Conservation (phyloP, 2,329 filamentous ascomycete genomes). For the Ophiosphaerella narmari region DNA sequence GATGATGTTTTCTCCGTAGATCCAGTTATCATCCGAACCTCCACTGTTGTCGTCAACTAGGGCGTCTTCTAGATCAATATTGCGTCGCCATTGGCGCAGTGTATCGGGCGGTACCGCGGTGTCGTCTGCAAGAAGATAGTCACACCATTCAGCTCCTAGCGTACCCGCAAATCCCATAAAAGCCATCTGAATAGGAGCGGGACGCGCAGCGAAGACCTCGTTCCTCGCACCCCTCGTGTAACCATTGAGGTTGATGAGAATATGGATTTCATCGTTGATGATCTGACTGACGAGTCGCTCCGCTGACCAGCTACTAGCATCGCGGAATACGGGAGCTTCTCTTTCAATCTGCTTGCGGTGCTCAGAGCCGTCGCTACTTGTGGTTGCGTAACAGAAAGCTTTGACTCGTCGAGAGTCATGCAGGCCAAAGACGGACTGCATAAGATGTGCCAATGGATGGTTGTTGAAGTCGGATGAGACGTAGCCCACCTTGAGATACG, state of each 20-base stretch:
- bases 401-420: constrained; percentile 75
- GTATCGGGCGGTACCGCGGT: constrained; percentile 84
- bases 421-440: constrained; percentile 98
- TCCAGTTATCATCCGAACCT: constrained; percentile 76
- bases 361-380: constrained; percentile 82
- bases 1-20: constrained; percentile 96
- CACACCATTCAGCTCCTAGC: constrained; percentile 95
- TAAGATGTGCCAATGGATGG: constrained; percentile 91
- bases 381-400: constrained; percentile 95
- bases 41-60: constrained; percentile 67
- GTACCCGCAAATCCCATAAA: constrained; percentile 99
- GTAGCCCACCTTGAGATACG: constrained; percentile 89
- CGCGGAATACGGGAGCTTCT: constrained; percentile 88
- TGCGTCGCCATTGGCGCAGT: constrained; percentile 77
- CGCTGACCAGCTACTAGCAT: constrained; percentile 84
- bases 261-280: constrained; percentile 84
- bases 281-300: constrained; percentile 87
- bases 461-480: constrained; percentile 99
- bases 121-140: constrained; percentile 90
- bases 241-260: constrained; percentile 95
- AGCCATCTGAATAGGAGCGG: constrained; percentile 97
- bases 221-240: constrained; percentile 97
- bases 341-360: constrained; percentile 92
- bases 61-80: constrained; percentile 73
- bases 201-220: constrained; percentile 92